These are phyloP conservation scores for Vitis labrusca DNA, from an alignment of 164 flowering plant genomes.

Conservation along the genomic window DNA sequence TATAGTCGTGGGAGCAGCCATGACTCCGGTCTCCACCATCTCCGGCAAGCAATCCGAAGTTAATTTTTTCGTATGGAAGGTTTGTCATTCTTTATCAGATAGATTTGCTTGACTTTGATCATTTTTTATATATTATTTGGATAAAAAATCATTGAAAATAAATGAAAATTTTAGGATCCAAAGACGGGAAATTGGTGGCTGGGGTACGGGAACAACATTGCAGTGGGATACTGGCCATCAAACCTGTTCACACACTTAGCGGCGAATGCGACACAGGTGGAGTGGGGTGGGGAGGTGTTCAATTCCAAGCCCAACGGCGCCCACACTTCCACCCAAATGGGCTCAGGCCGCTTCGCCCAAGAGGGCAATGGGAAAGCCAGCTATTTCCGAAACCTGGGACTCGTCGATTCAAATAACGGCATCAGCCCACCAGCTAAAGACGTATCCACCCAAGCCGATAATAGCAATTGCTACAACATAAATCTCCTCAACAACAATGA, in stretches of 20 bases:
- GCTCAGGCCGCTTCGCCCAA: constrained; percentile 20
- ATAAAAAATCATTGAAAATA: not conserved
- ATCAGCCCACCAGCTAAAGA: too few species aligned
- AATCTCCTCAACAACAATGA: too few species aligned
- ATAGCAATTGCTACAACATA: too few species aligned
- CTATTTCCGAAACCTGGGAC: constrained; percentile 13
- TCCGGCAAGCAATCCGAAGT: not conserved
- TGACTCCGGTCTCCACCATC: not conserved
- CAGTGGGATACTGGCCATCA: constrained; percentile 54
- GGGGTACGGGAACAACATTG: constrained; percentile 19
- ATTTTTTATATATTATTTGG: not conserved
- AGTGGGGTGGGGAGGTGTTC: constrained; percentile 45
- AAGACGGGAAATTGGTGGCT: constrained; percentile 49
- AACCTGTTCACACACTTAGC: constrained; percentile 31
- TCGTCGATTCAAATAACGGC: constrained; percentile 10
- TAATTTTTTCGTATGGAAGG: not conserved
- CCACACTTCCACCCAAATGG: constrained; percentile 38
- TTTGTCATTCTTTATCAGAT: not conserved
- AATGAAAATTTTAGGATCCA: constrained; percentile 17
- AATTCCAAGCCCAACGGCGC: constrained; percentile 21
- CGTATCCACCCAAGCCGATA: too few species aligned
- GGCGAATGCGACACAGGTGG: constrained; percentile 33
- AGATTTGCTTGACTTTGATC: too few species aligned
- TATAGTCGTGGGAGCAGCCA: not conserved
- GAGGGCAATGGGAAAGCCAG: constrained; percentile 20